These are phyloP conservation scores for Pythium rishiriense DNA, from an alignment of 352 stramenopile genomes.

Conservation along the genomic window DNA sequence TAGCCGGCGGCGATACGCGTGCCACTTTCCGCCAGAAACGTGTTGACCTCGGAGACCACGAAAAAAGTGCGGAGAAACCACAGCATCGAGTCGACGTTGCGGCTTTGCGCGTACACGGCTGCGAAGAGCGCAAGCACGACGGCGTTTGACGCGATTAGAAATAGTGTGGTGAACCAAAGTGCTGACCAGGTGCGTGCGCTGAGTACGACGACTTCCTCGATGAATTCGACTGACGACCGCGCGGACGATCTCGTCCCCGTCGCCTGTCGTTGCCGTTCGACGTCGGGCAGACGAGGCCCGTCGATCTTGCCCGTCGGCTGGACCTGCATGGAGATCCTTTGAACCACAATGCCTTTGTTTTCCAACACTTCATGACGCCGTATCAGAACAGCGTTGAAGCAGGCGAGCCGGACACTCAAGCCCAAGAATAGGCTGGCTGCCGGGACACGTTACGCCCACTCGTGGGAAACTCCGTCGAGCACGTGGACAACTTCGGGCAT, in stretches of 20 bases:
- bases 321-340: neutral
- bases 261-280: neutral
- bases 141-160: conserved; percentile 9
- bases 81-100: conserved; percentile 3
- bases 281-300: neutral
- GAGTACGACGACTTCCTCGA: conserved; percentile 8
- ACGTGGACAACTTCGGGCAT: no score
- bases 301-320: neutral
- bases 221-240: neutral
- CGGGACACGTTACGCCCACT: no score
- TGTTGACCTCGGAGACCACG: neutral
- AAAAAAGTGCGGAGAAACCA: conserved; percentile 6
- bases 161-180: neutral
- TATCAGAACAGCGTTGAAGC: no score
- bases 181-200: neutral
- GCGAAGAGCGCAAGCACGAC: conserved; percentile 7
- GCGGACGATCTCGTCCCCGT: neutral
- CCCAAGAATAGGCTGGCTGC: no score
- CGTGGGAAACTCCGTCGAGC: no score
- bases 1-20: neutral
- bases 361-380: neutral
- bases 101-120: conserved; percentile 1
- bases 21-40: neutral
- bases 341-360: neutral
- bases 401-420: no score